Base-by-base conservation (phyloP, 1,139 yeast genomes). In the Hemisphaericaspora xylofermentans region DNA sequence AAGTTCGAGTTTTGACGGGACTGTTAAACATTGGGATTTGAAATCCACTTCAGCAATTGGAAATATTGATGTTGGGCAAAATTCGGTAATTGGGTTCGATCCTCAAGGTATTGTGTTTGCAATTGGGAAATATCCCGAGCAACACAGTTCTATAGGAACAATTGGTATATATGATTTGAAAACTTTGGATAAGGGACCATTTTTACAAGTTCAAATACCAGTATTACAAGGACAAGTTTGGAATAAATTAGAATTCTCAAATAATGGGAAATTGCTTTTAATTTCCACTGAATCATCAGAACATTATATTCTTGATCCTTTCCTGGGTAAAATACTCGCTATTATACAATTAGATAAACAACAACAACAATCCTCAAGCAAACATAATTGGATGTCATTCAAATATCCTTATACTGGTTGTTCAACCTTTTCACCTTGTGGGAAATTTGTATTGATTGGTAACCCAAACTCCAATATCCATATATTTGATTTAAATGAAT, bases 21-120 rank as follows among this genome's bases (percentile, higher is more conserved):
- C 96, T 0, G 88, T 89, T 3, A 78, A 94, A 49, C 50, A 87
- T 6, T 93, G 98, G 98, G 98, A 93, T 58, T 59, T 86, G 33
- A 68, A 91, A 49, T 67, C 84, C 0, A 62, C 83, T 2, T 69
- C 75, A 42, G 75, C 83, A 6, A 78, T 76, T 42, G 95, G 95
- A 0, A 74, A 78, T 36, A 54, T 88, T 21, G 78, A 80, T 26
- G 68, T 77, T 21, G 78, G 81, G 3, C 71, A 73, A 9, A 82
- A 88, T 9, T 65, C 77, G 2, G 65, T 80, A 25, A 63, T 82
- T 14, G 84, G 89, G 0, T 82, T 80, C 56, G 98, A 91, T 58
- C 93, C 96, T 1, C 80, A 86, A 33, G 96, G 96, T 0, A 66
- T 82, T 5, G 84, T 89, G 0, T 82, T 91, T 61, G 95, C 88